Conservation (phyloP, 176 grass and related monocot genomes). For the Carex pumila region DNA sequence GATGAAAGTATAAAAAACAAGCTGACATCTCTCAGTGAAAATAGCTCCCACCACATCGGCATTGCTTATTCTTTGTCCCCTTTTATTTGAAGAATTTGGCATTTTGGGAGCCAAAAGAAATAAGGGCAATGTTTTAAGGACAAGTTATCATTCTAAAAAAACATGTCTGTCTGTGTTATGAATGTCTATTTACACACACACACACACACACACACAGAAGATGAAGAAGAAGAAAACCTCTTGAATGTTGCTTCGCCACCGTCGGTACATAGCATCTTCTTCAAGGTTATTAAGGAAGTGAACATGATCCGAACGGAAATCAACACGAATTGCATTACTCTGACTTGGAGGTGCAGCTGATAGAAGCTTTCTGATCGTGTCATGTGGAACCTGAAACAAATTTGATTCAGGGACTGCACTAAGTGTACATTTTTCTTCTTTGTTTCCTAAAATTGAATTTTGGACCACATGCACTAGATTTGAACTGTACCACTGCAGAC, state of each 20-base stretch:
- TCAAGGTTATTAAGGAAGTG: conserved; percentile 98
- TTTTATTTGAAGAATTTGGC: neutral
- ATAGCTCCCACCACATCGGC: neutral
- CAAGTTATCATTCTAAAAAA: neutral
- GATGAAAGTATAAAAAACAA: neutral
- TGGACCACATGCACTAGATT: neutral
- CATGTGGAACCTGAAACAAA: conserved; percentile 62
- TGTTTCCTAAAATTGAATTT: neutral
- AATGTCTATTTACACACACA: neutral
- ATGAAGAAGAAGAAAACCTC: conserved; percentile 50
- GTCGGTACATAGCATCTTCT: conserved; percentile 86
- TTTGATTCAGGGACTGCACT: neutral
- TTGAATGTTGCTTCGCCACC: conserved; percentile 88
- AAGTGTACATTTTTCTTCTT: neutral
- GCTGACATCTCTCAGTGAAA: neutral
- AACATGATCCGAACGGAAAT: conserved; percentile 79
- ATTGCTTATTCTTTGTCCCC: neutral
- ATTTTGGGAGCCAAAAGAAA: neutral
- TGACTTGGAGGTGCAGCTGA: conserved; percentile 73
- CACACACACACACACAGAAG: neutral
- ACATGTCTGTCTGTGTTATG: neutral
- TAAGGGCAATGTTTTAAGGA: neutral
- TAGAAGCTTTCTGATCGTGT: conserved; percentile 61
- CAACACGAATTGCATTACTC: conserved; percentile 75
- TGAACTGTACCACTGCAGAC: neutral